Base-by-base conservation (phyloP, 495 filamentous ascomycete species). In the Lepidopterella palustris region DNA sequence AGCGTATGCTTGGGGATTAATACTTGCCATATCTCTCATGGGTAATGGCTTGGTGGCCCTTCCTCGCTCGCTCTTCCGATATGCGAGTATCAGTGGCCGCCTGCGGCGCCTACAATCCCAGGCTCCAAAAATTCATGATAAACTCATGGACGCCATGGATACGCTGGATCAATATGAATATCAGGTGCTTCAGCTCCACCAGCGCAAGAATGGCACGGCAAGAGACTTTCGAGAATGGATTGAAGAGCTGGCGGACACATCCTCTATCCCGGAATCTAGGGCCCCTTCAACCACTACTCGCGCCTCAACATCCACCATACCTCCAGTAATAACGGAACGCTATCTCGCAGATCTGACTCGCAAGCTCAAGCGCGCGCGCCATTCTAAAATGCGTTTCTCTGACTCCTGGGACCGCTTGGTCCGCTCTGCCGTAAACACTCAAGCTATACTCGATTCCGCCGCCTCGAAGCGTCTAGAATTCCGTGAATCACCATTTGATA, bases 1-100 rank as follows among this genome's bases (percentile, higher is more conserved):
- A 55, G 91, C 90, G 29, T 97, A 98, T 73, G 87, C 89, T 63
- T 97, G 91, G 87, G 90, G 90, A 61, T 78, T 98, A 64, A 76
- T 90, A 2, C 77, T 97, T 57, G 93, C 90, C 15, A 96, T 97
- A 57, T 96, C 92, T 68, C 79, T 98, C 21, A 97, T 98, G 93
- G 93, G 93, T 5, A 92, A 98, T 65, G 93, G 93, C 9, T 77
- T 97, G 35, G 93, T 98, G 42, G 86, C 93, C 11, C 87, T 97
- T 48, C 93, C 93, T 5, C 81, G 92, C 64, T 80, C 81, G 18
- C 72, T 98, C 0, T 85, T 91, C 68, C 82, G 84, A 47, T 87
- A 87, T 66, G 84, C 90, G 13, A 87, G 84, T 64, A 79, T 87
- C 53, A 86, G 85, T 67, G 81, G 80, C 48, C 81, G 84, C 49